phyloP scores from a whole-genome alignment of 805 yeast species.

The Ogataea naganishii region DNA sequence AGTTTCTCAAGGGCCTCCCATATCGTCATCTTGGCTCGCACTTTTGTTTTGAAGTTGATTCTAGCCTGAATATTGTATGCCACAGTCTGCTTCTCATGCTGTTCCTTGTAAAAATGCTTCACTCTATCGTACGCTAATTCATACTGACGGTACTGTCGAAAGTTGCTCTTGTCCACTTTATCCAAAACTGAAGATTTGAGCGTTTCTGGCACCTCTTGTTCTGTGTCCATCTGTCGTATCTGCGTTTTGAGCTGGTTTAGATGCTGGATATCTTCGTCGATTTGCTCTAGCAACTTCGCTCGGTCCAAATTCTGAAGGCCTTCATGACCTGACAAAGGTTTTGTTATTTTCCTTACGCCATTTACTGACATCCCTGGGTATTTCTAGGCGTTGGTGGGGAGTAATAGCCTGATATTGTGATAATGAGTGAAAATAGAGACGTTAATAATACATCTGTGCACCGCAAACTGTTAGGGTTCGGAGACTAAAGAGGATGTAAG shows the following conservation, averaged over 20 bases:
- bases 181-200: conserved; percentile 2
- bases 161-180: conserved; percentile 1
- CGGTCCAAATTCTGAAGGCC: conserved; percentile 22
- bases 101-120: conserved; percentile 56
- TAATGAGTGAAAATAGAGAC: too few relatives aligned
- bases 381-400: too few relatives aligned
- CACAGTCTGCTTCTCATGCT: conserved; percentile 62
- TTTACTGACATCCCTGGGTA: too few relatives aligned
- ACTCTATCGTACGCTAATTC: conserved; percentile 64
- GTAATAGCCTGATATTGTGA: too few relatives aligned
- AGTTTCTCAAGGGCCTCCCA: conserved; percentile 64
- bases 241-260: conserved; percentile 27
- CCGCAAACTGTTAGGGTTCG: too few relatives aligned
- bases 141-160: conserved; percentile 48
- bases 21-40: conserved; percentile 56
- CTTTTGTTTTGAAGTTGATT: conserved; percentile 60
- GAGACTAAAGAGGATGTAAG: too few relatives aligned
- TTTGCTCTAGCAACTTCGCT: conserved; percentile 27
- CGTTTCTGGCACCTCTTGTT: too few relatives aligned
- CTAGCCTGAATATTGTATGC: conserved; percentile 67
- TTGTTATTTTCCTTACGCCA: too few relatives aligned
- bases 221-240: conserved; percentile 14
- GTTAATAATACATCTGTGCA: too few relatives aligned
- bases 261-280: conserved; percentile 36
- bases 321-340: too few relatives aligned